Percentiles rank a stretch among this genome's conserved stretches.
Evolutionary conservation across 2,329 filamentous ascomycete species (phyloP).

Genomic region (Colletotrichum kahawae): DNA sequence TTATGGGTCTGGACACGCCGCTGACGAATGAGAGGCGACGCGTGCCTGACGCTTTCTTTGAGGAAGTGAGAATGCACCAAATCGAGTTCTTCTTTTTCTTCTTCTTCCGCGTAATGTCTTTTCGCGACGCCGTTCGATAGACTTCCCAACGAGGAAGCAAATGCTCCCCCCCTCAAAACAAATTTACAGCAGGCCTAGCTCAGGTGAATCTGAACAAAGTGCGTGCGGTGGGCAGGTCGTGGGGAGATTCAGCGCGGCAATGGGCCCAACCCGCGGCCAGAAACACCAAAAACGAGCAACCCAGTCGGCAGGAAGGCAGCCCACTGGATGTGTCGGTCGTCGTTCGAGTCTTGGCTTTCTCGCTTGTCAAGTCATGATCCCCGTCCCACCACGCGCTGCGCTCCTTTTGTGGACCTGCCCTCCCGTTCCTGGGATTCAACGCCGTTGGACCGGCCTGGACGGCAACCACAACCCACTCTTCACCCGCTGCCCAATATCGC

Average conservation of each 20-base stretch:
- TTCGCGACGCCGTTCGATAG: background rate
- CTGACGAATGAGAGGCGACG: background rate
- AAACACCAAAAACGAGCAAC: background rate
- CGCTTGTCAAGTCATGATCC: background rate
- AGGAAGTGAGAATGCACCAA: background rate
- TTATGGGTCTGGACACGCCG: background rate
- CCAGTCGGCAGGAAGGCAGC: background rate
- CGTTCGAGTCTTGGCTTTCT: background rate
- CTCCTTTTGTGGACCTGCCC: slow-evolving; percentile 6
- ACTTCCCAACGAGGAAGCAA: background rate
- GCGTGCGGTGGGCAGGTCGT: background rate
- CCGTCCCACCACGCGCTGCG: slow-evolving; percentile 4
- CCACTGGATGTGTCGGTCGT: background rate
- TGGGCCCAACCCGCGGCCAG: background rate
- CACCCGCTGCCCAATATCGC: background rate
- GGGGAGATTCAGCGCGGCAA: slow-evolving; percentile 1
- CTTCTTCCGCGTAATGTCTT: background rate
- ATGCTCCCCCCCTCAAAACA: background rate
- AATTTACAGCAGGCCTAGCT: background rate
- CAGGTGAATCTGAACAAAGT: background rate
- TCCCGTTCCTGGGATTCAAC: slow-evolving; percentile 8
- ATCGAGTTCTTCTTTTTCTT: background rate
- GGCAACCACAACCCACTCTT: background rate
- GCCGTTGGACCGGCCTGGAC: slow-evolving; percentile 10
- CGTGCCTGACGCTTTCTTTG: background rate